Evolutionary conservation across 768 basidiomycete genomes (phyloP), one percentile per base, ranked within the genome.

Genomic region (Rhizopogon vinicolor): DNA sequence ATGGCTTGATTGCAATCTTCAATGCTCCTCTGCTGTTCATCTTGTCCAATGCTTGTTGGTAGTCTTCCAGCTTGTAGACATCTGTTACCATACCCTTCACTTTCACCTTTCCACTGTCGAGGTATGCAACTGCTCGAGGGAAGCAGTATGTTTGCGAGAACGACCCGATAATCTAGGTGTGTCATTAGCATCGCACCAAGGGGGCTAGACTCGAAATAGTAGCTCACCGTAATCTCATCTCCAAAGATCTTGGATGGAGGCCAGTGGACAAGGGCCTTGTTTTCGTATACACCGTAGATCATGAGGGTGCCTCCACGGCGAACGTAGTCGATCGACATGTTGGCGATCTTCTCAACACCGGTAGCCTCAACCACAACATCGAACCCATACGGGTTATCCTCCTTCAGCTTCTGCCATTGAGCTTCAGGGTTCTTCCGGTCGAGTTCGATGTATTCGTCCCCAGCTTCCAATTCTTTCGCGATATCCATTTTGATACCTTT

Each of bases 401-500:
- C 71, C 74, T 86, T 91, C 56, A 95, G 73, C 67, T 89, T 76
- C 56, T 80, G 78, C 91, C 91, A 95, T 65, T 94, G 92, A 0
- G 80, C 72, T 10, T 79, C 83, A 7, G 92, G 87, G 61, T 86
- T 75, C 64, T 83, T 71, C 53, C 92, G 73, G 65, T 94, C 91
- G 42, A 96, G 77, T 65, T 92, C 91, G 62, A 93, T 77, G 68
- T 93, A 96, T 65, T 87, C 89, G 65, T 95, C 91, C 8, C 74
- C 93, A 2, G 86, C 87, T 12, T 89, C 80, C 37, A 95, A 77
- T 61, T 88, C 69, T 68, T 84, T 84, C 12, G 93, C 93, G 53
- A 93, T 83, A 52, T 92, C 82, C 80, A 88, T 92, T 78, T 96
- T 95, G 65, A 93, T 81, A 41, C 92, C 92, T 69, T 91, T 90